Percentiles rank a stretch among this genome's conserved stretches.
These are phyloP conservation scores for Microbotryum silenes-acaulis DNA, from an alignment of 1,284 basidiomycete genomes.

Conservation along the genomic window DNA sequence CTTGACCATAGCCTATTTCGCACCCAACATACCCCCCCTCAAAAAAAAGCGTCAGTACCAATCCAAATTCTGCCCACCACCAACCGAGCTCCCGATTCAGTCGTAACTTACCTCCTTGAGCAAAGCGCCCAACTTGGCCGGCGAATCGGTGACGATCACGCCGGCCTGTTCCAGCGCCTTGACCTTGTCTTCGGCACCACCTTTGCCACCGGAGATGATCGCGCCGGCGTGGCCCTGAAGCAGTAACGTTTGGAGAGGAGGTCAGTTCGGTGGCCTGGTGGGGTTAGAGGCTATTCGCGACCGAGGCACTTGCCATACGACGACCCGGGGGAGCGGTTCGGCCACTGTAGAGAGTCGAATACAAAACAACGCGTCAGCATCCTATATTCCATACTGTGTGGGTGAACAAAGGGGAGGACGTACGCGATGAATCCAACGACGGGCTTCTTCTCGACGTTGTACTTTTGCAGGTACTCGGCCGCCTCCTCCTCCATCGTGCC, in stretches of 20 bases:
- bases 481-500: conserved; percentile 99
- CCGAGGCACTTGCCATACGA: conserved; percentile 58
- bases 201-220: conserved; percentile 96
- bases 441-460: conserved; percentile 93
- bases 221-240: conserved; percentile 83
- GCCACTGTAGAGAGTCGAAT: conserved; percentile 8
- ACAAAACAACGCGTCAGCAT: neutral
- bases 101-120: conserved; percentile 62
- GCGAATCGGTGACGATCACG: conserved; percentile 87
- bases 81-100: too few relatives aligned
- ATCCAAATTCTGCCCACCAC: too few relatives aligned
- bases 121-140: conserved; percentile 82
- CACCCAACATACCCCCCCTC: too few relatives aligned
- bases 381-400: neutral
- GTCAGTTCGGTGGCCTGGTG: neutral
- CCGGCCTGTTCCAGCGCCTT: conserved; percentile 88
- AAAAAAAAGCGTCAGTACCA: too few relatives aligned
- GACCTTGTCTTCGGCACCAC: conserved; percentile 92
- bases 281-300: neutral
- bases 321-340: conserved; percentile 90
- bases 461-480: conserved; percentile 74
- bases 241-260: neutral
- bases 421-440: conserved; percentile 98
- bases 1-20: conserved; percentile 4
- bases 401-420: conserved; percentile 40